Percentiles rank a stretch among this genome's conserved stretches.
Conservation (phyloP, 2,329 filamentous ascomycete genomes). For the Colletotrichum melonis region DNA sequence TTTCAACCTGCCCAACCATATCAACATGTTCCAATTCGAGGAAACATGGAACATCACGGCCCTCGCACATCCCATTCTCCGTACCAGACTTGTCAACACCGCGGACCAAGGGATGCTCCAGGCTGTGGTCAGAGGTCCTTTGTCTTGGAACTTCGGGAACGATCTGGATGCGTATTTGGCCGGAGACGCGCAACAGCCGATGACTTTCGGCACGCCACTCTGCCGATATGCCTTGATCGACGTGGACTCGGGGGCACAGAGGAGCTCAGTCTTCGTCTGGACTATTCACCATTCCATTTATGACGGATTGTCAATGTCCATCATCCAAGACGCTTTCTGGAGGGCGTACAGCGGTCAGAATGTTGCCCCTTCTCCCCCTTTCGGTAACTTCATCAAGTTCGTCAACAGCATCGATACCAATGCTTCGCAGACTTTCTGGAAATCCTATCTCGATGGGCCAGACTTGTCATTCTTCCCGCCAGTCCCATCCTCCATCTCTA, state of each 20-base stretch:
- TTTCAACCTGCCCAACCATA: slow-evolving; percentile 9
- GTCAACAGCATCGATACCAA: neutral
- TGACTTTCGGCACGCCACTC: neutral
- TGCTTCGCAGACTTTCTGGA: neutral
- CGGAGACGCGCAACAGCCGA: neutral
- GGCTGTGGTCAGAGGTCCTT: neutral
- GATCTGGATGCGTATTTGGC: neutral
- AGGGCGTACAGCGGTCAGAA: neutral
- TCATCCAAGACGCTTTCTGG: neutral
- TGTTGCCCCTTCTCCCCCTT: neutral
- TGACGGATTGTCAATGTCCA: neutral
- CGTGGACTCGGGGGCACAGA: neutral
- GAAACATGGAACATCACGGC: neutral
- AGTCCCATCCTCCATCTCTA: neutral
- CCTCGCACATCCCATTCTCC: neutral
- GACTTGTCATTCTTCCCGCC: neutral
- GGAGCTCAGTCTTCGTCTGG: neutral
- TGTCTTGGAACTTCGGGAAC: neutral
- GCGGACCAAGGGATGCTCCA: neutral
- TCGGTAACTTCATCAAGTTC: neutral
- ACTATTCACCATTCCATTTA: neutral
- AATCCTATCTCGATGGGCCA: neutral
- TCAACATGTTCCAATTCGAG: neutral
- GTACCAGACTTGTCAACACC: neutral
- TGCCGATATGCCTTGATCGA: neutral